Base-by-base conservation (phyloP, 805 yeast genomes). In the Saturnispora diversa region DNA sequence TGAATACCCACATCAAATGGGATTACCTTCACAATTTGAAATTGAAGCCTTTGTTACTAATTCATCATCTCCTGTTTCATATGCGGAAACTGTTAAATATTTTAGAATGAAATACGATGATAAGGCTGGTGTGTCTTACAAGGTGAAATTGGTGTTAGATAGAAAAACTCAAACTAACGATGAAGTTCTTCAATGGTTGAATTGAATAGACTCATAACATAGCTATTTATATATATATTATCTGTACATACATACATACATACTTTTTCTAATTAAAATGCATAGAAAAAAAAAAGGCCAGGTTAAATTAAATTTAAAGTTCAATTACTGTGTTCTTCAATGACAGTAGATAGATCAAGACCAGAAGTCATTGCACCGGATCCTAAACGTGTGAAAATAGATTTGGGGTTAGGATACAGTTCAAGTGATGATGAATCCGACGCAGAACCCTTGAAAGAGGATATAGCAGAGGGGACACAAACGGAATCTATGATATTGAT, bases 11-110 rank as follows among this genome's bases (percentile, higher is more conserved):
- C 74, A 74, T 53, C 48, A 49, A 4, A 81, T 76, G 70, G 95
- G 94, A 23, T 69, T 92, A 49, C 97, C 97, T 38, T 66, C 75
- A 10, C 85, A 83, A 60, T 47, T 57, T 27, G 82, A 77, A 44
- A 69, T 90, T 43, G 72, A 71, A 52, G 65, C 66, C 37, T 84
- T 72, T 59, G 75, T 88, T 41, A 74, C 75, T 23, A 94, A 94
- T 15, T 70, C 79, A 31, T 78, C 71, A 31, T 78, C 71, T 57
- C 77, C 82, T 56, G 81, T 80, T 13, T 77, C 90, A 2, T 77
- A 74, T 44, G 60, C 63, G 35, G 94, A 84, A 50, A 81, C 84
- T 6, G 45, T 79, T 46, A 71, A 73, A 44, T 76, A 78, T 58
- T 88, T 90, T 58, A 60, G 64, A 34, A 53, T 53, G 29, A 60